Evolutionary conservation across 1,284 basidiomycete species (phyloP), one percentile per base, ranked within the genome.

Genomic region (Ceratobasidium sp.): DNA sequence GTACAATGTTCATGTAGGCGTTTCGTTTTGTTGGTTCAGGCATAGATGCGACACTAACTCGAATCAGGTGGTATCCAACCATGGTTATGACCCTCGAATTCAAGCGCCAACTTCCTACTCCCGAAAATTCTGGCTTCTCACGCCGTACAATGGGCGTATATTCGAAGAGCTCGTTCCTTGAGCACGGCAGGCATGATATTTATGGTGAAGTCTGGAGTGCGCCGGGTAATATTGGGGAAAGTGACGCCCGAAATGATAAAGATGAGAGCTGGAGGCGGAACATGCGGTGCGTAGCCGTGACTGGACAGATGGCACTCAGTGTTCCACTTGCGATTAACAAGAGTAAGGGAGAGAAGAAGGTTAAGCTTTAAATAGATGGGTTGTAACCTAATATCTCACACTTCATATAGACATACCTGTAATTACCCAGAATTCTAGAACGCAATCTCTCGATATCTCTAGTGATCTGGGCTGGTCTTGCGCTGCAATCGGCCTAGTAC

Each of bases 11-110:
- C n/a, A 23, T 15, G 42, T 26, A 33, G n/a, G 56, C 18, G 13
- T 15, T 9, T 28, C 39, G 23, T 9, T 15, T 20, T 64, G 7
- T 64, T 15, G 18, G 3, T 39, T 64, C 7, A 18, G 33, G 42
- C 39, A 33, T 64, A 42, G 13, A n/a, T 20, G 33, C 58, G 28
- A 60, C 5, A 26, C 33, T 55, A n/a, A 55, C 23, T 26, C 20
- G 53, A 18, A 51, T 15, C 20, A 91, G 90, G 58, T 92, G 91
- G 91, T 89, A 86, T 81, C 90, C 91, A 4, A 92, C 91, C 0
- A 86, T 92, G 83, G 86, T 87, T 0, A 85, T 92, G 80, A 86
- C 88, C n/a, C 2, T 73, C 28, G 71, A 73, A 23, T 73, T 73
- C 28, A 73, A 73, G 26, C 71, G 71, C n/a, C 49, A 73, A 51